Conservation (phyloP, 768 basidiomycete species). For the Astraeus odoratus region DNA sequence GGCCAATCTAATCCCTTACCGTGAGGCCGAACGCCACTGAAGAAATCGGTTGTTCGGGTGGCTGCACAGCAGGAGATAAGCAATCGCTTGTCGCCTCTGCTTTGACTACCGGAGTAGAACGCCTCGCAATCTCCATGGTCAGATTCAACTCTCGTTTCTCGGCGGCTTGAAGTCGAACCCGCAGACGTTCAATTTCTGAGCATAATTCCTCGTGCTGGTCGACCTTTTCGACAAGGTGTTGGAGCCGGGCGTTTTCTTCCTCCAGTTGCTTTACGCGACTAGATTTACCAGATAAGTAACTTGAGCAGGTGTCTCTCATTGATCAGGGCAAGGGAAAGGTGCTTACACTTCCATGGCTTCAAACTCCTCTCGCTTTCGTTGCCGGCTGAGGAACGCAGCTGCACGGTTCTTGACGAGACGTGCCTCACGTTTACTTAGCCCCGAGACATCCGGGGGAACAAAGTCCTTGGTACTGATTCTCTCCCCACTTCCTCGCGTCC, state of each 20-base stretch:
- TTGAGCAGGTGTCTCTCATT: background rate
- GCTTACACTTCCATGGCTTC: conserved; percentile 87
- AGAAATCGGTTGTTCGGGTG: conserved; percentile 26
- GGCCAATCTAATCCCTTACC: conserved; percentile 33
- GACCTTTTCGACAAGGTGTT: conserved; percentile 47
- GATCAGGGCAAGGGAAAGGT: conserved; percentile 5
- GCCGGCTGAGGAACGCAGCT: conserved; percentile 85
- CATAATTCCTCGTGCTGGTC: conserved; percentile 35
- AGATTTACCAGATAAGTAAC: background rate
- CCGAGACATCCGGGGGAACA: conserved; percentile 81
- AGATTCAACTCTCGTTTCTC: conserved; percentile 64
- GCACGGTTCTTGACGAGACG: conserved; percentile 89
- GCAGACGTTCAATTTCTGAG: conserved; percentile 61
- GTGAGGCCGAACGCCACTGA: conserved; percentile 65
- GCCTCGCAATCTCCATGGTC: conserved; percentile 49
- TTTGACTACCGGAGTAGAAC: conserved; percentile 41
- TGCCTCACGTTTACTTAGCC: conserved; percentile 85
- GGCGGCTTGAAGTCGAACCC: conserved; percentile 54
- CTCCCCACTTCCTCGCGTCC: conserved; percentile 40
- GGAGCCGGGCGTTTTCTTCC: conserved; percentile 73
- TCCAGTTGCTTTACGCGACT: conserved; percentile 83
- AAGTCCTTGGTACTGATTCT: conserved; percentile 71
- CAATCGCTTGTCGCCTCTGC: conserved; percentile 48
- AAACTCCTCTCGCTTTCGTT: conserved; percentile 89
- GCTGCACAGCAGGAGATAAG: conserved; percentile 38